Conservation (phyloP, 2,329 filamentous ascomycete genomes). For the Pleurostoma richardsiae region DNA sequence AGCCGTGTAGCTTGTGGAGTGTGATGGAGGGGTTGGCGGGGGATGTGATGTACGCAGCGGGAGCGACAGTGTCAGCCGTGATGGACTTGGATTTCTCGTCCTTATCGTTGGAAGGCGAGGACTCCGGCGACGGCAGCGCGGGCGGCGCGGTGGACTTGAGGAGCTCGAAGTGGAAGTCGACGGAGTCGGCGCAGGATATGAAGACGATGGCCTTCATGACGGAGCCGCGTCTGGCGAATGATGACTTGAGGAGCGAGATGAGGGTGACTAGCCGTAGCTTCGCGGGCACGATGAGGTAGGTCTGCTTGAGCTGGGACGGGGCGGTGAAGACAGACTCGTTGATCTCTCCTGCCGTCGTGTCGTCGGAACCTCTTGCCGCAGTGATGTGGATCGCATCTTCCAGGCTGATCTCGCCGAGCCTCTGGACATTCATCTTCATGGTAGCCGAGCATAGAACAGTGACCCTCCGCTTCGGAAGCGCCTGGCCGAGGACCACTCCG, state of each 20-base stretch:
- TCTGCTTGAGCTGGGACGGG: constrained; percentile 89
- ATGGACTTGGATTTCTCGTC: constrained; percentile 24
- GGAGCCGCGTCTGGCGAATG: constrained; percentile 82
- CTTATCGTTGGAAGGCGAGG: constrained; percentile 9
- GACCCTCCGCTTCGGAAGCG: constrained; percentile 70
- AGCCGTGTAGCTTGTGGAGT: constrained; percentile 85
- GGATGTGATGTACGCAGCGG: constrained; percentile 68
- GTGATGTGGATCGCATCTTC: constrained; percentile 88
- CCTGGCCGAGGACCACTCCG: constrained; percentile 49
- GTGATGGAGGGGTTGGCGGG: constrained; percentile 68
- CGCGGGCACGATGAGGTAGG: constrained; percentile 79
- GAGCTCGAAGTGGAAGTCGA: constrained; percentile 92
- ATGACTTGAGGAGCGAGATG: constrained; percentile 75
- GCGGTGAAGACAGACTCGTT: constrained; percentile 65
- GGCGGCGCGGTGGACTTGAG: constrained; percentile 43
- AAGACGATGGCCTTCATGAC: constrained; percentile 98
- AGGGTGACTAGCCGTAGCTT: constrained; percentile 89
- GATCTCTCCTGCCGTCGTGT: constrained; percentile 36
- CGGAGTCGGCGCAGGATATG: constrained; percentile 92
- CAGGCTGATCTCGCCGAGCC: constrained; percentile 88
- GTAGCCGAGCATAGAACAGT: constrained; percentile 95
- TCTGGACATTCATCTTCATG: constrained; percentile 96
- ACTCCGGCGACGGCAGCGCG: constrained; percentile 23
- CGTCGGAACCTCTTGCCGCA: constrained; percentile 46
- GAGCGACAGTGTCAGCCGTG: constrained; percentile 58